Conservation (phyloP, 345 rosid species). For the Mercurialis annua region DNA sequence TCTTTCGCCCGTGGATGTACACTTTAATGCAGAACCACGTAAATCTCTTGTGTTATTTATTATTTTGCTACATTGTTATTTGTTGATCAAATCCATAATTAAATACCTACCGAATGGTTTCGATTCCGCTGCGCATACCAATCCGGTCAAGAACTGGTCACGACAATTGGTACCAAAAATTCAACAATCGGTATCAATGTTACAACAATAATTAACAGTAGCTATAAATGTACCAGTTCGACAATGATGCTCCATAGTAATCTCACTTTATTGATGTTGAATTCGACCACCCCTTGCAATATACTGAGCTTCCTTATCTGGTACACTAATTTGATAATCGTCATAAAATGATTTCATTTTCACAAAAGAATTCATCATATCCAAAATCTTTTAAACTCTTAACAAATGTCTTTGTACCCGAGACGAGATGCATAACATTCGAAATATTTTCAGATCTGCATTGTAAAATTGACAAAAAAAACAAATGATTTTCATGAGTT, state of each 20-base stretch:
- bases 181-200: too few relatives aligned
- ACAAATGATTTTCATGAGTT: not conserved
- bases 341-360: not conserved
- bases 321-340: not conserved
- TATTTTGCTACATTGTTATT: too few relatives aligned
- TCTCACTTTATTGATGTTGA: not conserved
- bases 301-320: not conserved
- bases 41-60: too few relatives aligned
- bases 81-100: too few relatives aligned
- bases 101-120: too few relatives aligned
- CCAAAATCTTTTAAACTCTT: not conserved
- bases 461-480: not conserved
- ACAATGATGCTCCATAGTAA: constrained; percentile 3
- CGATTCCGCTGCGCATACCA: too few relatives aligned
- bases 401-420: not conserved
- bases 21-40: too few relatives aligned
- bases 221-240: not conserved
- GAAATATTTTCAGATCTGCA: constrained; percentile 6
- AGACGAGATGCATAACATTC: not conserved
- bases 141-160: too few relatives aligned
- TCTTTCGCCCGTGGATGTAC: too few relatives aligned
- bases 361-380: not conserved
- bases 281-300: not conserved
- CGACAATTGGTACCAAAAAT: too few relatives aligned
- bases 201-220: not conserved